A percentile compares a stretch with the other conserved stretches of the same genome.
These are phyloP conservation scores for Salix arbutifolia DNA, from an alignment of 345 rosid species.

Conservation along the genomic window DNA sequence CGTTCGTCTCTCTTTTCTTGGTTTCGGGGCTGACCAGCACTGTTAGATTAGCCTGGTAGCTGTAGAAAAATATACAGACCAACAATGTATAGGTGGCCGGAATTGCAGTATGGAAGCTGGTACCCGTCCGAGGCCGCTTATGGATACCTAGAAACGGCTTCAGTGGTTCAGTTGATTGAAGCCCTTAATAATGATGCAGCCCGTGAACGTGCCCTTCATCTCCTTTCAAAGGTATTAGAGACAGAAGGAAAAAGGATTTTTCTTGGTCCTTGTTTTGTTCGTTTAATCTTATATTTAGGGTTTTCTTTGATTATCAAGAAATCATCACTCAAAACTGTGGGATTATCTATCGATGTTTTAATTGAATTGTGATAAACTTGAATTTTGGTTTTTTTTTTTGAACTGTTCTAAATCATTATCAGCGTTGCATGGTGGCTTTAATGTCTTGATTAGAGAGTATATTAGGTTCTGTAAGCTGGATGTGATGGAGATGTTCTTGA, in stretches of 20 bases:
- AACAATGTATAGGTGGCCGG: neutral
- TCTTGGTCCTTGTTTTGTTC: neutral
- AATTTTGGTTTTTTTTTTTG: neutral
- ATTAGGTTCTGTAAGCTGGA: neutral
- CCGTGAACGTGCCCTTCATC: conserved; percentile 23
- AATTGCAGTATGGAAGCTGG: neutral
- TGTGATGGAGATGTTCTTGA: neutral
- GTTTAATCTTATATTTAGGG: neutral
- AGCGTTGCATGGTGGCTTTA: conserved; percentile 2
- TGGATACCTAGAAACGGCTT: neutral
- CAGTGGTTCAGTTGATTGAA: conserved; percentile 18
- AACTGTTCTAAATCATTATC: neutral
- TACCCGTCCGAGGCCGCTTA: neutral
- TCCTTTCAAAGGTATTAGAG: conserved; percentile 25
- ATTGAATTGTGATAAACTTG: neutral
- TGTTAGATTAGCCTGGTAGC: too few species aligned
- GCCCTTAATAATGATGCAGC: conserved; percentile 17
- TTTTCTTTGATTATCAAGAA: neutral
- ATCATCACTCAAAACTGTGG: too few species aligned
- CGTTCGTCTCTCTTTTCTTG: too few species aligned
- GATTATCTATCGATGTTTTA: too few species aligned
- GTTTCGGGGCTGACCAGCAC: too few species aligned
- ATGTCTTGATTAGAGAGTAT: neutral
- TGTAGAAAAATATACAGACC: too few species aligned
- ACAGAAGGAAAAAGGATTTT: too few species aligned